Evolutionary conservation across 805 yeast species (phyloP).

Genomic region (Ogataea pignaliae): DNA sequence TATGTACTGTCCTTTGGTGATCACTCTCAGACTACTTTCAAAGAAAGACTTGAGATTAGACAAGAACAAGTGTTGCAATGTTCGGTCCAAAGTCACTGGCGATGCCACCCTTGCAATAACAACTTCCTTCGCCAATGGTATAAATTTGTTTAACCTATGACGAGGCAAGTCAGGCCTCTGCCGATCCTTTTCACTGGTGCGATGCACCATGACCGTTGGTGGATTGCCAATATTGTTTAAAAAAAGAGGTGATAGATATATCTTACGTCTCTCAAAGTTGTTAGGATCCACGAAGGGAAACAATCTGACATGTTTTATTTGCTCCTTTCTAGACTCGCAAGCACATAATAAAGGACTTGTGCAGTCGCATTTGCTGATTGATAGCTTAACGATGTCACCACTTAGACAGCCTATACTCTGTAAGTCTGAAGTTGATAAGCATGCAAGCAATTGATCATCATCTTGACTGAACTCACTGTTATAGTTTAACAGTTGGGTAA

Average conservation of each 20-base stretch:
- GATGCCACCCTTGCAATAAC: constrained; percentile 66
- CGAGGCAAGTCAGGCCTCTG: constrained; percentile 19
- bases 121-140: constrained; percentile 55
- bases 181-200: constrained; percentile 20
- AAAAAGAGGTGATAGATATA: constrained; percentile 63
- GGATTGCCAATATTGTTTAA: constrained; percentile 44
- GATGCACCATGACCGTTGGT: constrained; percentile 11
- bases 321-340: constrained; percentile 8
- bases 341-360: constrained; percentile 15
- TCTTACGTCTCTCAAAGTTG: constrained; percentile 30
- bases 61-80: constrained; percentile 57
- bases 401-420: constrained; percentile 57
- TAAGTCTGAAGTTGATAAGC: constrained; percentile 45
- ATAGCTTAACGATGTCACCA: constrained; percentile 56
- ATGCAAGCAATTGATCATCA: constrained; percentile 44
- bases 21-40: constrained; percentile 51
- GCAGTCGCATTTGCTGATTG: constrained; percentile 12
- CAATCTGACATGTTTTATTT: constrained; percentile 33
- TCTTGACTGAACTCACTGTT: constrained; percentile 27
- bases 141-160: constrained; percentile 16
- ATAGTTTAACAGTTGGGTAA: constrained; percentile 13
- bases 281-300: constrained; percentile 67
- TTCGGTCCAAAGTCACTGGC: constrained; percentile 60
- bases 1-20: constrained; percentile 61
- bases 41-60: constrained; percentile 59